phyloP scores from a whole-genome alignment of 1,284 basidiomycete genomes.

The Butyriboletus appendiculatus region DNA sequence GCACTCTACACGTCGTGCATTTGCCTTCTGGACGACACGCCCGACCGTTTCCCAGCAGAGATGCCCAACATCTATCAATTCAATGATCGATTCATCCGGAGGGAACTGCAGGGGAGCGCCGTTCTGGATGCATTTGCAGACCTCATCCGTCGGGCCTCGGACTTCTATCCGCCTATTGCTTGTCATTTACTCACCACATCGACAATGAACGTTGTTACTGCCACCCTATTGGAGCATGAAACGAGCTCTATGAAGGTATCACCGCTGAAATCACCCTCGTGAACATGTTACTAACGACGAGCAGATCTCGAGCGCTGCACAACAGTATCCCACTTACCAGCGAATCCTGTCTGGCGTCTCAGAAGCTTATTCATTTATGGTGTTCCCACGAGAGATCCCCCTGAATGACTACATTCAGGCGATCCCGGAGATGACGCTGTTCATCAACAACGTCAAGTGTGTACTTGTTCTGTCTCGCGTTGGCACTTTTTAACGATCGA shows the following conservation, averaged over 20 bases:
- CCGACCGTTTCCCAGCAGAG: conserved; percentile 15
- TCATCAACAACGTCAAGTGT: no score
- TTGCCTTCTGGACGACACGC: conserved; percentile 34
- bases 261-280: not conserved
- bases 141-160: not conserved
- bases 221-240: conserved; percentile 32
- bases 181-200: conserved; percentile 33
- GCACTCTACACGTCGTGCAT: conserved; percentile 34
- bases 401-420: conserved; percentile 8
- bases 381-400: conserved; percentile 31
- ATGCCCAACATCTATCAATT: conserved; percentile 27
- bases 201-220: conserved; percentile 28
- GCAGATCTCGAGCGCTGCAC: conserved; percentile 20
- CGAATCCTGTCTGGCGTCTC: conserved; percentile 32
- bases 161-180: conserved; percentile 16
- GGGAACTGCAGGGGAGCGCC: no score
- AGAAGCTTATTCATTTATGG: conserved; percentile 32
- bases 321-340: conserved; percentile 32
- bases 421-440: no score
- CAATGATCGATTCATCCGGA: conserved; percentile 7
- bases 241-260: conserved; percentile 26
- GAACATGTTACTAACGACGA: conserved; percentile 2
- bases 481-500: not conserved
- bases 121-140: no score
- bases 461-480: not conserved